Conservation (phyloP, 257 asterid genomes). For the Solanum medicagineum region DNA sequence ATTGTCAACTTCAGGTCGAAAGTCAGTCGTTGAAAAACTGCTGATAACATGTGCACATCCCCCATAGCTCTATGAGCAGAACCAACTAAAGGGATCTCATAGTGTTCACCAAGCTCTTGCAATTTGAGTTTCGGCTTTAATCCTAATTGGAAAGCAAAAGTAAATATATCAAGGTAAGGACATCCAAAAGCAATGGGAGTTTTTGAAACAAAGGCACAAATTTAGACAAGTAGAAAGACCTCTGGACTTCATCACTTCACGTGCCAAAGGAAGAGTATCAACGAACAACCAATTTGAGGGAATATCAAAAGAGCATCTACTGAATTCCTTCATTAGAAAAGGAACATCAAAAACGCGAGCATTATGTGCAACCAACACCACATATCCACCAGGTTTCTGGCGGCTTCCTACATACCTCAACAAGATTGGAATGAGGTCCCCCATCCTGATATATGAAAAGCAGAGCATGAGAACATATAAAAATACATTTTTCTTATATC, state of each 20-base stretch:
- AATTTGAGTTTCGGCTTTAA: conserved; percentile 24
- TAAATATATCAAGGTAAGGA: background rate
- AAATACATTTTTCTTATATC: background rate
- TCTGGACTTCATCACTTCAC: conserved; percentile 43
- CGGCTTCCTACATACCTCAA: conserved; percentile 60
- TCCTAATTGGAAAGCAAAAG: conserved; percentile 24
- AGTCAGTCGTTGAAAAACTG: conserved; percentile 61
- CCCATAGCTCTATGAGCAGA: conserved; percentile 75
- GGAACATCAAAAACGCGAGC: conserved; percentile 76
- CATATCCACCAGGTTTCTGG: conserved; percentile 65
- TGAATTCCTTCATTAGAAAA: conserved; percentile 57
- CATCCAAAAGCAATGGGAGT: background rate
- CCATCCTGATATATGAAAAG: conserved; percentile 56
- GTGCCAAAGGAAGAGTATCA: conserved; percentile 75
- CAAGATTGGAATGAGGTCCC: conserved; percentile 77
- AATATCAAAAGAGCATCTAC: conserved; percentile 52
- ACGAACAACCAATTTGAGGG: conserved; percentile 61
- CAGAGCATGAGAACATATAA: background rate
- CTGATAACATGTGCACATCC: conserved; percentile 57
- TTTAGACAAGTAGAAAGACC: conserved; percentile 22
- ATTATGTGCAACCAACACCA: conserved; percentile 72
- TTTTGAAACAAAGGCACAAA: background rate
- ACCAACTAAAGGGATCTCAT: conserved; percentile 41
- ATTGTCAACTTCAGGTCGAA: conserved; percentile 40
- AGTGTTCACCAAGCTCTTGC: conserved; percentile 52